A percentile compares a stretch with the other conserved stretches of the same genome.
Conservation (phyloP, 2,329 filamentous ascomycete genomes). For the Pseudogymnoascus sp. region DNA sequence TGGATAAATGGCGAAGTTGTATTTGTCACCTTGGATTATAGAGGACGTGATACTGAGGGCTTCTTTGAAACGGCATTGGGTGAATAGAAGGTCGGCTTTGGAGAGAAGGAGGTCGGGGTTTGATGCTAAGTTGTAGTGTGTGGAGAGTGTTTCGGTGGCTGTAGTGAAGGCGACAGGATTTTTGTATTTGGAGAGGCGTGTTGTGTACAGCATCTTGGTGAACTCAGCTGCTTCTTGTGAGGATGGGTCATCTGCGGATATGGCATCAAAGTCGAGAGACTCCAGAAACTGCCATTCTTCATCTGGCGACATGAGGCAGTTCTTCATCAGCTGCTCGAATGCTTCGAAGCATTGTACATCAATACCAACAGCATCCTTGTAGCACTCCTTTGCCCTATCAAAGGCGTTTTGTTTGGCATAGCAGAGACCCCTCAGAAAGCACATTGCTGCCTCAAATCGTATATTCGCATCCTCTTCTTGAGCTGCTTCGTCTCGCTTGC, state of each 20-base stretch:
- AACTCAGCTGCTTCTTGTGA: slow-evolving; percentile 88
- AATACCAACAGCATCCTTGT: slow-evolving; percentile 93
- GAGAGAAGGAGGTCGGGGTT: slow-evolving; percentile 90
- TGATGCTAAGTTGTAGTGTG: slow-evolving; percentile 78
- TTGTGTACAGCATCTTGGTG: slow-evolving; percentile 93
- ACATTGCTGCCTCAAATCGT: slow-evolving; percentile 94
- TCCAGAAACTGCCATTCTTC: slow-evolving; percentile 68
- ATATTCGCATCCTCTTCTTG: slow-evolving; percentile 66
- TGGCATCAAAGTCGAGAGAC: slow-evolving; percentile 77
- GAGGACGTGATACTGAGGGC: slow-evolving; percentile 76
- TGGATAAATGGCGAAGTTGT: slow-evolving; percentile 83
- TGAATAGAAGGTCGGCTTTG: slow-evolving; percentile 85
- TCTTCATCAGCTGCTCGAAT: slow-evolving; percentile 96
- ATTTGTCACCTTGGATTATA: slow-evolving; percentile 75
- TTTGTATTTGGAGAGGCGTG: slow-evolving; percentile 88
- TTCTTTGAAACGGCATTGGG: slow-evolving; percentile 86
- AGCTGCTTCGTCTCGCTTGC: slow-evolving; percentile 23
- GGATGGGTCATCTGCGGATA: slow-evolving; percentile 58
- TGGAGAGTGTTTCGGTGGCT: slow-evolving; percentile 83
- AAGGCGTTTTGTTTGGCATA: slow-evolving; percentile 97
- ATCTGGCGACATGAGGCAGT: slow-evolving; percentile 73
- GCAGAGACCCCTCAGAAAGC: slow-evolving; percentile 85
- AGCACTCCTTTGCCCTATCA: slow-evolving; percentile 94
- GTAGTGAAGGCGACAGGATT: slow-evolving; percentile 75
- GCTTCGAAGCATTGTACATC: slow-evolving; percentile 98